Conservation (phyloP, 257 asterid genomes). For the Gynochthodes officinalis region DNA sequence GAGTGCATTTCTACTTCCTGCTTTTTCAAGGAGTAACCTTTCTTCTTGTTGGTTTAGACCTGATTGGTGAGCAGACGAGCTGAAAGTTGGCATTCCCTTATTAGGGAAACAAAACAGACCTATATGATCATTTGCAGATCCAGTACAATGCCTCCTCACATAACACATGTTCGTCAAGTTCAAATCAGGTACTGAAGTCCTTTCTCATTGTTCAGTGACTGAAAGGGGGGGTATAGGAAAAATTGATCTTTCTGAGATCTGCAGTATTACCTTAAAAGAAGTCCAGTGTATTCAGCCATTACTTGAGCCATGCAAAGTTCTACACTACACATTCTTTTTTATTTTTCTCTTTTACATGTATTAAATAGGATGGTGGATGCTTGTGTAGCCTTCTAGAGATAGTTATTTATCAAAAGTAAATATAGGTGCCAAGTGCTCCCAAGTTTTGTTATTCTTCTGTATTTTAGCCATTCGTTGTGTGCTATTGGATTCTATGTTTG, state of each 20-base stretch:
- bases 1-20: slow-evolving; percentile 72
- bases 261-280: slow-evolving; percentile 19
- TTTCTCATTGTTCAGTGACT: slow-evolving; percentile 5
- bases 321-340: background rate
- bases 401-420: slow-evolving; percentile 18
- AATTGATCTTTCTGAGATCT: slow-evolving; percentile 10
- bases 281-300: background rate
- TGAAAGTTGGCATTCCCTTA: slow-evolving; percentile 17
- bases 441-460: slow-evolving; percentile 9
- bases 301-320: slow-evolving; percentile 6
- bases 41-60: slow-evolving; percentile 62
- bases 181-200: background rate
- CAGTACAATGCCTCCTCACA: background rate
- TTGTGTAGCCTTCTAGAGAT: slow-evolving; percentile 26
- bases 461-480: slow-evolving; percentile 1
- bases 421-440: background rate
- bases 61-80: slow-evolving; percentile 68
- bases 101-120: background rate
- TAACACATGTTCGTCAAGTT: background rate
- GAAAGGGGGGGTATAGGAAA: background rate
- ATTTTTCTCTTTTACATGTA: slow-evolving; percentile 8
- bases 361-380: slow-evolving; percentile 29
- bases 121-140: background rate
- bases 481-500: background rate
- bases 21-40: slow-evolving; percentile 75